phyloP scores from a whole-genome alignment of 768 basidiomycete species.

The Trametes meyenii region DNA sequence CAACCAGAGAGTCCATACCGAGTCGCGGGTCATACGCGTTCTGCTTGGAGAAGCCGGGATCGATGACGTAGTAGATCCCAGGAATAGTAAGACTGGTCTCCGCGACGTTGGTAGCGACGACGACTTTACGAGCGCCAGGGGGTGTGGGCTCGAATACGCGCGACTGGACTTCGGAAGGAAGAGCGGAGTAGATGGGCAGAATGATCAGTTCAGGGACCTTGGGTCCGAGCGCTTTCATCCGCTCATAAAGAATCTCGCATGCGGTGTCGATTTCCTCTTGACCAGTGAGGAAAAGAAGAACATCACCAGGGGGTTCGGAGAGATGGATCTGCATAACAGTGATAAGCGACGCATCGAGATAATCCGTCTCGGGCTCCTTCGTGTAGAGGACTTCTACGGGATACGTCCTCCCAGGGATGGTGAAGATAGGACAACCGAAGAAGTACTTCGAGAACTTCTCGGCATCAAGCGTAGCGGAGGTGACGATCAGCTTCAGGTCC shows the following conservation, averaged over 20 bases:
- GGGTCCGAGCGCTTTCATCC: conserved; percentile 98
- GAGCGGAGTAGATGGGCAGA: conserved; percentile 96
- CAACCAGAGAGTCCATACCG: conserved; percentile 98
- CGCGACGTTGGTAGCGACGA: conserved; percentile 99
- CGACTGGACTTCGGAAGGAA: conserved; percentile 97
- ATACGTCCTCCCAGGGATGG: conserved; percentile 99
- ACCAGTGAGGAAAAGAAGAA: conserved; percentile 96
- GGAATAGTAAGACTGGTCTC: conserved; percentile 98
- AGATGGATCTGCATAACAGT: conserved; percentile 99
- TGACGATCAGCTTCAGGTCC: conserved; percentile 97
- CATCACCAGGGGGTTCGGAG: conserved; percentile 95
- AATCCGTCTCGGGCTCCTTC: conserved; percentile 97
- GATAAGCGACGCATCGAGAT: conserved; percentile 96
- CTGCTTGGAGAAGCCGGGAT: conserved; percentile 98
- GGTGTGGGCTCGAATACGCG: conserved; percentile 98
- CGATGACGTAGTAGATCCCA: conserved; percentile 98
- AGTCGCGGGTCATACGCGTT: conserved; percentile 97
- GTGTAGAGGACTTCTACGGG: conserved; percentile 98
- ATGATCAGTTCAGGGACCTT: conserved; percentile 98
- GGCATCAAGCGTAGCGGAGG: conserved; percentile 97
- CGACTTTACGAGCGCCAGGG: conserved; percentile 97
- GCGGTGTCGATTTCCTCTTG: conserved; percentile 99
- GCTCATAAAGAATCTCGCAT: conserved; percentile 96
- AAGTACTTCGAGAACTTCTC: conserved; percentile 99
- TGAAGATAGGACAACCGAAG: conserved; percentile 98